Conservation (phyloP, 306 rosid species). For the Ormosia semicastrata region DNA sequence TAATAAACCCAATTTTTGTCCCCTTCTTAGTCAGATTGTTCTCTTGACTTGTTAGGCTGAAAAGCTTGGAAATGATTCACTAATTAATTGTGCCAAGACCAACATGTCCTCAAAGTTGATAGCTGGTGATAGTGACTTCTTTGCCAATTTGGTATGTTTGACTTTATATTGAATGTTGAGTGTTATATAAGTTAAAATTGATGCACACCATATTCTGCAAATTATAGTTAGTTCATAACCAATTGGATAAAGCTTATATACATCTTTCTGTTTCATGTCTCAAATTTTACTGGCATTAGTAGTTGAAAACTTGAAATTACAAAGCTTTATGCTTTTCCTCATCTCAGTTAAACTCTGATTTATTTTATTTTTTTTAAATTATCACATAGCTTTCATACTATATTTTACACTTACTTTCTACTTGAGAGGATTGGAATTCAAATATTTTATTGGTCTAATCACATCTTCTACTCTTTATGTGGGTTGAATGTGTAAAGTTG, state of each 20-base stretch:
- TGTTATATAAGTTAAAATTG: neutral
- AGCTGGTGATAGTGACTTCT: slow-evolving; percentile 90
- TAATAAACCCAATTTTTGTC: neutral
- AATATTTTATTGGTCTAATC: slow-evolving; percentile 3
- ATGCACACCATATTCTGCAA: neutral
- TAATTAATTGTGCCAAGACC: slow-evolving; percentile 92
- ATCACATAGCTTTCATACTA: neutral
- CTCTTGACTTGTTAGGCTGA: slow-evolving; percentile 61
- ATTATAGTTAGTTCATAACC: neutral
- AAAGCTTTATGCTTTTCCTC: neutral
- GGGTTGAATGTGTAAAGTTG: neutral
- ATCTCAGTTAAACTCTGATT: neutral
- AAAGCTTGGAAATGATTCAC: slow-evolving; percentile 86
- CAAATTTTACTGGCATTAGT: neutral
- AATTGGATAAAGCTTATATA: neutral
- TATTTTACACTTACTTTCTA: neutral
- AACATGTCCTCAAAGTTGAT: slow-evolving; percentile 99
- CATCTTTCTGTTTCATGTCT: neutral
- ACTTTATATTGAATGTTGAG: neutral
- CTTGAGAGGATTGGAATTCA: neutral
- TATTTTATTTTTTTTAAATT: neutral
- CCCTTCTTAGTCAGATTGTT: neutral
- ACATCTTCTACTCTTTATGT: neutral
- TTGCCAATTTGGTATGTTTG: slow-evolving; percentile 79
- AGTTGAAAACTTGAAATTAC: neutral